Percentiles rank a stretch among this genome's conserved stretches.
Evolutionary conservation across 208 protist species (phyloP).

Genomic region (Leishmania mexicana): DNA sequence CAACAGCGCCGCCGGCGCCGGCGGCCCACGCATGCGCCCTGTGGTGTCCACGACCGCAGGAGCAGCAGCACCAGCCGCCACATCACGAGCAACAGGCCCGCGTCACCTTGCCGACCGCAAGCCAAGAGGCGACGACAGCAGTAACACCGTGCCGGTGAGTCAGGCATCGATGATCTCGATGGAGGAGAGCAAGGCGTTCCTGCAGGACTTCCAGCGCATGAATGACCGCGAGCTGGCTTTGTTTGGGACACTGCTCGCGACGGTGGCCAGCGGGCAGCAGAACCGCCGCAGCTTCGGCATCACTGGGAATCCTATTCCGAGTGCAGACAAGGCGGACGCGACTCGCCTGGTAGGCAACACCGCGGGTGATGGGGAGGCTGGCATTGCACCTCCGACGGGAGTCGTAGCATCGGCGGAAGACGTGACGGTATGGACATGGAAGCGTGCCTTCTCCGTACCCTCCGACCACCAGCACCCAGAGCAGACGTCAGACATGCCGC

Average conservation of each 20-base stretch:
- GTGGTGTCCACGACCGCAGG: neutral
- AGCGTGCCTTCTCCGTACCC: neutral
- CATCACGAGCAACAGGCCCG: neutral
- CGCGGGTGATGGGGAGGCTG: neutral
- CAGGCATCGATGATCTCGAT: constrained; percentile 31
- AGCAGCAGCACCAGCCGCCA: neutral
- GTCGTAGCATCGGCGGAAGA: constrained; percentile 14
- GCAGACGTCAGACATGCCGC: neutral
- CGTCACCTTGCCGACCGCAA: neutral
- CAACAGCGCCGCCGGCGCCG: neutral
- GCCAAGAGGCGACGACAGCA: neutral
- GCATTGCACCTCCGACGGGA: neutral
- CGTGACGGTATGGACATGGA: constrained; percentile 29
- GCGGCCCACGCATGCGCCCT: neutral
- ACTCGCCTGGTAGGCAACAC: neutral
- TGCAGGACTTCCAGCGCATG: constrained; percentile 30
- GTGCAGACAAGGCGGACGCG: neutral
- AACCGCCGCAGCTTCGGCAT: neutral
- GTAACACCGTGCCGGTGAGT: constrained; percentile 11
- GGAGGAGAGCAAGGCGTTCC: constrained; percentile 27
- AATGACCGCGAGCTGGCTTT: constrained; percentile 28
- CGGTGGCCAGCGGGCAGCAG: constrained; percentile 21
- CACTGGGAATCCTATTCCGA: neutral
- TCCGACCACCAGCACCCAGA: neutral
- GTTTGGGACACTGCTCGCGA: constrained; percentile 29